Conservation (phyloP, 1,284 basidiomycete genomes). For the Veloboletus limbatus region DNA sequence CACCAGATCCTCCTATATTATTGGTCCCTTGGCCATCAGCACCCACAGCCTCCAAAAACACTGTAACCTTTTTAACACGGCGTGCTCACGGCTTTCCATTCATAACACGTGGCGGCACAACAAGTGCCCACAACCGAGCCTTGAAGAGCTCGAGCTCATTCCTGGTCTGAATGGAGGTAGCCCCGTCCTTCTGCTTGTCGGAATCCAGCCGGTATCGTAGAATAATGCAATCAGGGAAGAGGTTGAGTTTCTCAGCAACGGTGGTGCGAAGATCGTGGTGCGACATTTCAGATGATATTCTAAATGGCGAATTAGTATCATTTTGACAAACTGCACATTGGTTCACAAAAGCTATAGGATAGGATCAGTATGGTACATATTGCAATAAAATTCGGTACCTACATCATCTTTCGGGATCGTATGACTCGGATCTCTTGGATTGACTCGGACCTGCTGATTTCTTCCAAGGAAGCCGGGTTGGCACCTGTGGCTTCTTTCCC, state of each 20-base stretch:
- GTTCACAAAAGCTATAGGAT: background rate
- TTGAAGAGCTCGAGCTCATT: background rate
- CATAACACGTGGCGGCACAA: background rate
- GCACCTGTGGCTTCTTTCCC: background rate
- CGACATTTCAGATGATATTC: background rate
- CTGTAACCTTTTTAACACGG: background rate
- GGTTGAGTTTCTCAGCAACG: background rate
- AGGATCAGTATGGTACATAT: too few species aligned
- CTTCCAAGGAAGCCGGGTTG: background rate
- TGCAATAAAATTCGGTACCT: too few species aligned
- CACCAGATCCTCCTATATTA: too few species aligned
- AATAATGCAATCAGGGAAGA: background rate
- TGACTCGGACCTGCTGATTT: too few species aligned
- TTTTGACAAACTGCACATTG: background rate
- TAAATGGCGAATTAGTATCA: background rate
- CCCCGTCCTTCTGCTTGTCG: background rate
- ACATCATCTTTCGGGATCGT: background rate
- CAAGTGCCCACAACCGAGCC: background rate
- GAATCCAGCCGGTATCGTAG: background rate
- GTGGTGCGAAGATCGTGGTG: background rate
- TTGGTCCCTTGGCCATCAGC: too few species aligned
- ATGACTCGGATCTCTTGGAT: too few species aligned
- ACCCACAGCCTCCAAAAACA: background rate
- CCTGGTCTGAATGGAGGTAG: background rate
- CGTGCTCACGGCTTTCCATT: background rate